A percentile compares a stretch with the other conserved stretches of the same genome.
Evolutionary conservation across 208 protist genomes (phyloP).

Genomic region (Entamoeba dispar): DNA sequence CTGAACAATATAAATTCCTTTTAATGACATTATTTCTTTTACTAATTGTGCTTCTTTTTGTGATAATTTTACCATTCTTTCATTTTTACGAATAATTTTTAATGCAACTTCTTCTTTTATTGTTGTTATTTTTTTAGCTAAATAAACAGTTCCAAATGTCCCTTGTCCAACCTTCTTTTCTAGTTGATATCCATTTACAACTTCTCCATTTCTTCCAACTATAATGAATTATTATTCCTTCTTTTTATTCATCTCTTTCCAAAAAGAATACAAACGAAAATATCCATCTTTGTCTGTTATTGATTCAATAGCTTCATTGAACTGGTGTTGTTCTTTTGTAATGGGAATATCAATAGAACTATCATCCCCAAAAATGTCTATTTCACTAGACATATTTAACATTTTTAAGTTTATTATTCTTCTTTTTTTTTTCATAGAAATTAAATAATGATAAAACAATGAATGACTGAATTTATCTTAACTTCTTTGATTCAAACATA

Average conservation of each 20-base stretch:
- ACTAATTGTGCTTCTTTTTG: conserved; percentile 39
- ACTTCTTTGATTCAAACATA: no score
- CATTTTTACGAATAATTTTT: conserved; percentile 31
- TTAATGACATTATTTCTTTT: conserved; percentile 26
- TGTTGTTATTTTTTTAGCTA: background rate
- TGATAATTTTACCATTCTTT: conserved; percentile 8
- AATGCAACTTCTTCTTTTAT: conserved; percentile 2
- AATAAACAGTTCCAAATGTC: conserved; percentile 18
- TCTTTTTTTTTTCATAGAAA: no score
- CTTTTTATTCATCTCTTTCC: background rate
- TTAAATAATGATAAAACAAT: no score
- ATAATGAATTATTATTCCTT: background rate
- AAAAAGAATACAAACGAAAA: background rate
- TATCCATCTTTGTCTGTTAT: background rate
- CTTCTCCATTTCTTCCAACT: background rate
- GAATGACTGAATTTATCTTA: no score
- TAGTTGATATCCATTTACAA: background rate
- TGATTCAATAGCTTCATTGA: background rate
- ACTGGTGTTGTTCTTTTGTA: background rate
- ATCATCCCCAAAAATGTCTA: background rate
- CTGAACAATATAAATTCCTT: background rate
- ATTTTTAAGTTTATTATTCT: background rate
- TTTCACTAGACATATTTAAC: background rate
- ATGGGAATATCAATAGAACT: background rate
- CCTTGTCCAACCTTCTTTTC: background rate